A percentile compares a stretch with the other conserved stretches of the same genome.
These are phyloP conservation scores for Pestalotiopsis sp. DNA, from an alignment of 2,329 filamentous ascomycete species.

Conservation along the genomic window DNA sequence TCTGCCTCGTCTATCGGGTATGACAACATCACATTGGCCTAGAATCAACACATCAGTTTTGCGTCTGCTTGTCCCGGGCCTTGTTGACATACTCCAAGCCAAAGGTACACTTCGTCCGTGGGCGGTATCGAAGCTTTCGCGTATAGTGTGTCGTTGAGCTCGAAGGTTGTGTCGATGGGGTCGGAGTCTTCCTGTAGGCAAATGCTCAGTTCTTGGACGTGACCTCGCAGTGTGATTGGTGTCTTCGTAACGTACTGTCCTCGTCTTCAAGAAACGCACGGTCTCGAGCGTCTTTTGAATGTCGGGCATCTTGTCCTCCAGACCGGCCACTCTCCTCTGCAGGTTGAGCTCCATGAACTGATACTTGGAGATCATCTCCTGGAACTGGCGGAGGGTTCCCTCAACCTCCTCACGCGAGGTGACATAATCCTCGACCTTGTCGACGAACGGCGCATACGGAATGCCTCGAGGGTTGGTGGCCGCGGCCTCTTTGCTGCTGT, in stretches of 20 bases:
- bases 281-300: constrained; percentile 95
- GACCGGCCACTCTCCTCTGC: constrained; percentile 75
- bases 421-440: constrained; percentile 85
- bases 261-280: constrained; percentile 79
- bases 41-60: neutral
- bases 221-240: neutral
- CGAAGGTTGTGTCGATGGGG: constrained; percentile 88
- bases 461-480: constrained; percentile 81
- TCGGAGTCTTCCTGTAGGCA: constrained; percentile 52
- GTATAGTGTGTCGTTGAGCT: constrained; percentile 94
- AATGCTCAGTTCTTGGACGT: constrained; percentile 6
- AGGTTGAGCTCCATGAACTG: constrained; percentile 99
- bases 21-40: constrained; percentile 97
- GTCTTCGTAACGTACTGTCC: constrained; percentile 56
- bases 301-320: constrained; percentile 95
- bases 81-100: constrained; percentile 73
- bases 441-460: constrained; percentile 81
- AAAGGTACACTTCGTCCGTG: constrained; percentile 91
- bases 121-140: constrained; percentile 82
- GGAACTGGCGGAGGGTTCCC: constrained; percentile 77
- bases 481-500: constrained; percentile 49
- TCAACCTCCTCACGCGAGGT: constrained; percentile 78
- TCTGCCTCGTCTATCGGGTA: constrained; percentile 91
- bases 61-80: neutral
- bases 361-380: constrained; percentile 98